Evolutionary conservation across 208 protist genomes (phyloP), one percentile per base, ranked within the genome.

Genomic region (Acanthamoeba healyi): DNA sequence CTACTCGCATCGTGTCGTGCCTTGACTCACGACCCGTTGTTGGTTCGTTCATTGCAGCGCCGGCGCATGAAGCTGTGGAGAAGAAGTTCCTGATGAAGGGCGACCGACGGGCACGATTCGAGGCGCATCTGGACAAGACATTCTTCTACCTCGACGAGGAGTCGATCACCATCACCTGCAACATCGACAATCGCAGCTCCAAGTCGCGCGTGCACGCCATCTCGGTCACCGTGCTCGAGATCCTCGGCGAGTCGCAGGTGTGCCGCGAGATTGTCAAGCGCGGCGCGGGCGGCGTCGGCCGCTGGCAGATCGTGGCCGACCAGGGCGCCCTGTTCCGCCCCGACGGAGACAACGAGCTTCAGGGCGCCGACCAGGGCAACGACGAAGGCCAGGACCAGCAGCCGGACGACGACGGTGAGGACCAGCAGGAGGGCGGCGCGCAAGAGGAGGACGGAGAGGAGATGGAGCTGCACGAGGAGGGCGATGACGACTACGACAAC

Each of bases 201-300:
- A 79, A 10, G 70, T 79, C 70, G 70, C 32, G 70, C 0, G 70
- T 79, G 0, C 32, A 79, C 24, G 70, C 36, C 36, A 9, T 79
- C 34, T 79, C 70, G 19, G 70, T 79, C 36, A 79, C 70, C 14
- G 40, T 79, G 17, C 70, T 79, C 70, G 70, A 79, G 70, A 79
- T 79, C 32, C 70, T 79, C 14, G 70, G 70, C 22, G 70, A 79
- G 70, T 79, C 70, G 36, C 70, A 79, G 70, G 40, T 79, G 34
- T 79, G 70, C 70, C 70, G 70, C 36, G 70, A 79, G 70, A 46
- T 79, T 36, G 40, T 79, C 70, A 79, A 79, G 70, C 70, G 70
- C 15, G 70, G 70, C 29, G 70, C 70, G 6, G 70, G 70, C 40
- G 70, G 70, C 12, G 19, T 79, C 17, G 70, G 70, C 36, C 70